Evolutionary conservation across 768 basidiomycete species (phyloP).

Genomic region (Leccinum boreale): DNA sequence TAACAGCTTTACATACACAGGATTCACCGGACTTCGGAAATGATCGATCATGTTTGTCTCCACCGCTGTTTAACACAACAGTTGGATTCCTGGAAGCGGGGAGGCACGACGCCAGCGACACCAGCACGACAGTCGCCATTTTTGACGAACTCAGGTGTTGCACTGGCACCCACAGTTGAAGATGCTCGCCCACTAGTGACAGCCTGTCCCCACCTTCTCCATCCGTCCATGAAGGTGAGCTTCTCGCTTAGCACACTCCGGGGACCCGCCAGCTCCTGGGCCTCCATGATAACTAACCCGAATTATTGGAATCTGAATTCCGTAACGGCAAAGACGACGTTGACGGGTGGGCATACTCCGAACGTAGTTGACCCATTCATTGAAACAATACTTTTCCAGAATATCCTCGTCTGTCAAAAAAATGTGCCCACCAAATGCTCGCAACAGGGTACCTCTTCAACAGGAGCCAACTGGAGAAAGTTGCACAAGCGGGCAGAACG

Average conservation of each 20-base stretch:
- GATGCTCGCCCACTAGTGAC: too few relatives aligned
- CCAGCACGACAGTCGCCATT: not conserved
- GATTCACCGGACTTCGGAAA: not conserved
- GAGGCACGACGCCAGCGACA: not conserved
- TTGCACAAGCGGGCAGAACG: constrained; percentile 41
- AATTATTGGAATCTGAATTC: constrained; percentile 10
- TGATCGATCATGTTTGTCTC: constrained; percentile 7
- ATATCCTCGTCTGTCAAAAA: constrained; percentile 52
- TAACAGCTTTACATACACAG: not conserved
- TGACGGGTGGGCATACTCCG: constrained; percentile 43
- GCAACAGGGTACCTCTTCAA: constrained; percentile 42
- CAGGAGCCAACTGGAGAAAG: constrained; percentile 42
- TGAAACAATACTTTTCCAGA: constrained; percentile 58
- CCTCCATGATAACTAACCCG: constrained; percentile 24
- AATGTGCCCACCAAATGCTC: constrained; percentile 43
- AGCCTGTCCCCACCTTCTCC: constrained; percentile 21
- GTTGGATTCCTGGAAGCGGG: not conserved
- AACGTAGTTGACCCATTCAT: constrained; percentile 60
- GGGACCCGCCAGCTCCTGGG: constrained; percentile 13
- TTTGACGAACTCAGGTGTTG: not conserved
- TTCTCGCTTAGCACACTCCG: constrained; percentile 41
- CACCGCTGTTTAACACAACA: not conserved
- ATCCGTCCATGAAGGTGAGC: constrained; percentile 40
- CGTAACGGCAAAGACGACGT: constrained; percentile 19
- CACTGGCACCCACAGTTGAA: too few relatives aligned